phyloP scores from a whole-genome alignment of 1,284 basidiomycete species.

The Cryptococcus sp. region DNA sequence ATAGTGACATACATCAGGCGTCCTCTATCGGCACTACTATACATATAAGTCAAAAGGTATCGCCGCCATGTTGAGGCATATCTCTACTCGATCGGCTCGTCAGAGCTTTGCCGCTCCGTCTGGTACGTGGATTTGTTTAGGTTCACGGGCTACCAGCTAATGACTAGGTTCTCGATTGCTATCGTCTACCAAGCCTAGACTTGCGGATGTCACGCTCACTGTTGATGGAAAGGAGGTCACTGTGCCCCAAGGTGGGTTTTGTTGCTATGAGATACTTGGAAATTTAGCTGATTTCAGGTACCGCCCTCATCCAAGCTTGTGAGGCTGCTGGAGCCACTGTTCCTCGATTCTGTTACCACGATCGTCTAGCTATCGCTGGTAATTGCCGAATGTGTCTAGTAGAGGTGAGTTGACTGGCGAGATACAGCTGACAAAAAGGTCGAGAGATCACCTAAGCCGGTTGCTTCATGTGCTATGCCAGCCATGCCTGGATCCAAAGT shows the following conservation, averaged over 20 bases:
- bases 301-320: constrained; percentile 95
- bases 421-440: constrained; percentile 18
- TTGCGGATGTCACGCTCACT: constrained; percentile 80
- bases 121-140: neutral
- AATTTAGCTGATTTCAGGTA: constrained; percentile 54
- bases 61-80: constrained; percentile 6
- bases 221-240: constrained; percentile 92
- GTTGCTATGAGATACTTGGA: neutral
- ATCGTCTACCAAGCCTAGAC: constrained; percentile 48
- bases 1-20: neutral
- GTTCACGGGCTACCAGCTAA: neutral
- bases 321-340: constrained; percentile 42
- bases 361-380: constrained; percentile 78
- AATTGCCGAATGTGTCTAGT: constrained; percentile 99
- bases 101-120: constrained; percentile 3
- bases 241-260: constrained; percentile 71
- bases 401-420: constrained; percentile 58
- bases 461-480: constrained; percentile 80
- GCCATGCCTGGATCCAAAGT: constrained; percentile 96
- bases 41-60: neutral
- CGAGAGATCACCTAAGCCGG: constrained; percentile 88
- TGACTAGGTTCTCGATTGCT: constrained; percentile 33
- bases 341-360: constrained; percentile 49
- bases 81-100: constrained; percentile 6
- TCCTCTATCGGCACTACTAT: neutral